phyloP scores from a whole-genome alignment of 2,329 filamentous ascomycete species.

The Eurotiales sp. region DNA sequence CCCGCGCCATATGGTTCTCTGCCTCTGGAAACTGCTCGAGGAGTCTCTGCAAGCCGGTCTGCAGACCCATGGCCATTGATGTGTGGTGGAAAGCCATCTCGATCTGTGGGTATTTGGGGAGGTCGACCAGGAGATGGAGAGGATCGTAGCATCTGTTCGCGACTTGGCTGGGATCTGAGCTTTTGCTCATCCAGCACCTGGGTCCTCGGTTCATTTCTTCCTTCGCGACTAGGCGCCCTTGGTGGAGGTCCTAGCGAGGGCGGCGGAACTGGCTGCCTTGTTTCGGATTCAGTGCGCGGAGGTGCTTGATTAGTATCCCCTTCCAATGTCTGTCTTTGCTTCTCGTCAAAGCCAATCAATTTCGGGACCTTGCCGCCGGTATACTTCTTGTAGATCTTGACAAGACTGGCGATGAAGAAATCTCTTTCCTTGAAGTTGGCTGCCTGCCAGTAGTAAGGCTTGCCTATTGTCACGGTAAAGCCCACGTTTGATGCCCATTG shows the following conservation, averaged over 20 bases:
- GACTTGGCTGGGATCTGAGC: constrained; percentile 34
- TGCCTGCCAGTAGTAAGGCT: constrained; percentile 96
- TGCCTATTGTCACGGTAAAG: constrained; percentile 83
- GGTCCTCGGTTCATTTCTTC: constrained; percentile 26
- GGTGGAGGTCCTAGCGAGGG: constrained; percentile 25
- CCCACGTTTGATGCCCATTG: constrained; percentile 79
- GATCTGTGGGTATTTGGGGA: constrained; percentile 1
- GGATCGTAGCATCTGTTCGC: constrained; percentile 38
- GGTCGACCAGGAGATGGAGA: constrained; percentile 22
- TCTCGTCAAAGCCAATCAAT: constrained; percentile 75
- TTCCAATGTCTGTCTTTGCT: constrained; percentile 71
- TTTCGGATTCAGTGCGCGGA: constrained; percentile 21
- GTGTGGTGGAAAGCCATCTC: constrained; percentile 3
- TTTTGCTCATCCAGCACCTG: constrained; percentile 35
- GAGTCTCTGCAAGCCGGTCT: constrained; percentile 8
- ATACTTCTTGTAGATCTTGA: constrained; percentile 97
- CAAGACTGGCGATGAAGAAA: constrained; percentile 92
- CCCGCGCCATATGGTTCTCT: constrained; percentile 20
- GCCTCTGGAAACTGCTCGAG: constrained; percentile 16
- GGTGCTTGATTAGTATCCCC: constrained; percentile 40
- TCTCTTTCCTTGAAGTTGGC: constrained; percentile 94
- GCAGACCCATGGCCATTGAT: constrained; percentile 2
- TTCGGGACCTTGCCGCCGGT: constrained; percentile 79
- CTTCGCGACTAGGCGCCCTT: constrained; percentile 37
- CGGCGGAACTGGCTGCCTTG: constrained; percentile 22